Evolutionary conservation across 2,329 filamentous ascomycete genomes (phyloP), one percentile per base, ranked within the genome.

Genomic region (Fusarium secorum): DNA sequence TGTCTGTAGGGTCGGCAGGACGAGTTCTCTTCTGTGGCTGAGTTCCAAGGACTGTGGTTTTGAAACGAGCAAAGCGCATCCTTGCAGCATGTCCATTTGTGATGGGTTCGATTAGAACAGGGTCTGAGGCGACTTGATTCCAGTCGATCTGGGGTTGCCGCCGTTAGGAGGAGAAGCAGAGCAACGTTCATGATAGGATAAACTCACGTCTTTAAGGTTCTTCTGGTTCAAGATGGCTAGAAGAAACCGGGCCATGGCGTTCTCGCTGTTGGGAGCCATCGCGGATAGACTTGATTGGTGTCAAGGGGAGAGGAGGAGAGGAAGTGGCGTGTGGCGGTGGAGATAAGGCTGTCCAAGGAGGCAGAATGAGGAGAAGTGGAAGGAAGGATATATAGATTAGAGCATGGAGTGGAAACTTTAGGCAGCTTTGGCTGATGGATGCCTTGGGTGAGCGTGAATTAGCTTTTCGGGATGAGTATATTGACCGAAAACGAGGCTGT

Each of bases 151-250:
- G 60, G 26, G 52, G 26, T 48, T 30, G 59, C 51, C 42, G 18
- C 42, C 24, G 68, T 73, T 75, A 60, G 71, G 63, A 63, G n/a
- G n/a, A 35, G 41, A 22, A 28, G 54, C 35, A 15, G 11, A 11
- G 42, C 45, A 49, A 22, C 26, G 33, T 52, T 60, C 18, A 38
- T 38, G 28, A n/a, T 58, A 24, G 38, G 7, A 33, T 39, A 7
- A 26, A 66, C 87, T 83, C 78, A 89, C 87, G 79, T 89, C 86
- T 75, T 88, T 89, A 56, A 89, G 83, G 63, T 83, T 86, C 79
- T 88, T 89, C 79, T 89, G 87, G 77, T 85, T 84, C 64, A 89
- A 74, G 64, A 89, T 89, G 39, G 87, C 87, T 73, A 88, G 88
- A 64, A 89, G 83, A 61, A 89, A 87, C 58, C 87, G 82, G 65